Conservation (phyloP, 202 grass and related monocot species). For the Elaeis oleifera region DNA sequence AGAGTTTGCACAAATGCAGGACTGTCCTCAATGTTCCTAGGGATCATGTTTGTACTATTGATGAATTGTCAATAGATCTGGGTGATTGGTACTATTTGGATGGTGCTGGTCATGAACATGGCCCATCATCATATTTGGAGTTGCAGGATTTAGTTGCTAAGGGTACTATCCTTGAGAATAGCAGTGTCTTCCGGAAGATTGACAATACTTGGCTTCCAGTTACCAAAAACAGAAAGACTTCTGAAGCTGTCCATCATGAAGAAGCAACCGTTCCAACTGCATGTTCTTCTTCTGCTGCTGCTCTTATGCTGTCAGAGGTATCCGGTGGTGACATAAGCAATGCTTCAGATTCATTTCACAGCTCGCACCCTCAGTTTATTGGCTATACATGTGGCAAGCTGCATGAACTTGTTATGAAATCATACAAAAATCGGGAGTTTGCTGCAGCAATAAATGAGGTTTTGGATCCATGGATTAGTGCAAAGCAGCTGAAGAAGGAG, state of each 20-base stretch:
- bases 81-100: conserved; percentile 92
- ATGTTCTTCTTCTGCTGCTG: conserved; percentile 24
- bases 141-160: conserved; percentile 73
- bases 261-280: conserved; percentile 8
- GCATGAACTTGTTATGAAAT: conserved; percentile 95
- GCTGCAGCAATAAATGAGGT: conserved; percentile 94
- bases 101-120: conserved; percentile 78
- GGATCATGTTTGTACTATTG: conserved; percentile 78
- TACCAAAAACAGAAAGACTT: conserved; percentile 49
- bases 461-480: conserved; percentile 94
- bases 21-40: conserved; percentile 60
- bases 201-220: conserved; percentile 96
- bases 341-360: conserved; percentile 48
- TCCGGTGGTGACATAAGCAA: conserved; percentile 22
- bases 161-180: conserved; percentile 59
- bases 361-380: conserved; percentile 78
- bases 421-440: conserved; percentile 97
- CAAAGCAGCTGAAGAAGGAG: conserved; percentile 93
- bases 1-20: conserved; percentile 65
- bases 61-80: conserved; percentile 70
- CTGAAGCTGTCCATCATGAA: conserved; percentile 20
- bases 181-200: conserved; percentile 83
- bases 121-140: conserved; percentile 76
- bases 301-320: conserved; percentile 22
- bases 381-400: conserved; percentile 88